Evolutionary conservation across 1,284 basidiomycete genomes (phyloP), one percentile per base, ranked within the genome.

Genomic region (Microbotryomycetes sp.): DNA sequence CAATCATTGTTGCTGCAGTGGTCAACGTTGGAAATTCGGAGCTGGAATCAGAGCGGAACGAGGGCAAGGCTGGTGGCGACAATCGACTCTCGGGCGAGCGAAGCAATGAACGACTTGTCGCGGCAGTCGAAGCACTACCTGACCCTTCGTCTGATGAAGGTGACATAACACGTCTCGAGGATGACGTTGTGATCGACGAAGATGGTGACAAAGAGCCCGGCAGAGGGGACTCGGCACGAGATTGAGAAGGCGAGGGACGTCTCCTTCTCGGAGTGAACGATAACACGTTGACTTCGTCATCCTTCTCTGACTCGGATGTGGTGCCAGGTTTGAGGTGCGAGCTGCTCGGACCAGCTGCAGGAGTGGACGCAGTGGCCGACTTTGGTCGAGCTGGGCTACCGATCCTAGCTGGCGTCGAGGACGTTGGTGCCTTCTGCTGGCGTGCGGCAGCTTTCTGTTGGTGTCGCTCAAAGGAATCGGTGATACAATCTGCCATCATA

Each of bases 401-500:
- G 49, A 49, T 59, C 56, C 45, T 6, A 29, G 56, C 32, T 53
- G 49, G 15, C 56, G 62, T 48, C 66, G 62, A 49, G 23, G n/a
- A 25, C 65, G 52, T 51, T 59, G 57, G 25, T 66, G 66, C 42
- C 58, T 54, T 30, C 58, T 63, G 54, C 70, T 31, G 32, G 7
- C 4, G 9, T 19, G 36, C 36, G 16, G 45, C 47, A 4, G 22
- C 16, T 67, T 72, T 68, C 23, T 61, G 62, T 51, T 75, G 73
- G 50, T 70, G 59, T 49, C 78, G 73, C 56, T 79, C 81, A 74
- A 97, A 97, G 28, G 85, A 82, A 64, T 86, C 84, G 71, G 84
- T 82, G 64, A 96, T 93, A 92, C 92, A 97, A 66, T 88, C 87
- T n/a, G 87, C 92, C 69, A 96, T 81, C 71, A 93, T 89, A 65